A percentile compares a stretch with the other conserved stretches of the same genome.
These are phyloP conservation scores for Fagus sylvatica DNA, from an alignment of 306 rosid genomes.

Conservation along the genomic window DNA sequence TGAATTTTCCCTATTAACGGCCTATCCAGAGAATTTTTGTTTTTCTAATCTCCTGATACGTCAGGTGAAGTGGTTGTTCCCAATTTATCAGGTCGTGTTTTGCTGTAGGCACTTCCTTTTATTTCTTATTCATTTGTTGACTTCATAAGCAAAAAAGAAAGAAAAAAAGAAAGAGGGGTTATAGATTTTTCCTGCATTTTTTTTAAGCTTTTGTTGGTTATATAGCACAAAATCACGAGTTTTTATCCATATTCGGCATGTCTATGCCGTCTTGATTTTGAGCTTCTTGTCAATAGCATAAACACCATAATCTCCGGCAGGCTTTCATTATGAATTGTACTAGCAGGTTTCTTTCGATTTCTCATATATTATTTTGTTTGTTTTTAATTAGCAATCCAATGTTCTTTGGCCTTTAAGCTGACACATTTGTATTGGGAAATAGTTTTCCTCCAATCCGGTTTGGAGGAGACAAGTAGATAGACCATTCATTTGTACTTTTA, in stretches of 20 bases:
- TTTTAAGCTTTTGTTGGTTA: slow-evolving; percentile 9
- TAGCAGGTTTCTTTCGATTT: not conserved
- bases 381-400: not conserved
- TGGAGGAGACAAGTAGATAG: too few species aligned
- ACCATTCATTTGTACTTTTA: too few species aligned
- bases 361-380: not conserved
- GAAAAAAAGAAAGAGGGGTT: not conserved
- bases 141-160: not conserved
- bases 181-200: not conserved
- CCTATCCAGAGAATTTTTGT: not conserved
- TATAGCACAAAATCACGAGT: not conserved
- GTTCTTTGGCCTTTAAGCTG: not conserved
- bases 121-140: not conserved
- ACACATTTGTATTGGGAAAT: too few species aligned
- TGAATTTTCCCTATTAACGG: not conserved
- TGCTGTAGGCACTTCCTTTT: not conserved
- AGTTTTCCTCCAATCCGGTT: too few species aligned
- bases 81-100: slow-evolving; percentile 4
- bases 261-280: not conserved
- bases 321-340: not conserved
- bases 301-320: not conserved
- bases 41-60: slow-evolving; percentile 15
- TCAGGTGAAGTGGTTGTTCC: slow-evolving; percentile 12
- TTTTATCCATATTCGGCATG: not conserved
- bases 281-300: not conserved